Base-by-base conservation (phyloP, 2,329 filamentous ascomycete genomes). In the Trichoderma gracile region DNA sequence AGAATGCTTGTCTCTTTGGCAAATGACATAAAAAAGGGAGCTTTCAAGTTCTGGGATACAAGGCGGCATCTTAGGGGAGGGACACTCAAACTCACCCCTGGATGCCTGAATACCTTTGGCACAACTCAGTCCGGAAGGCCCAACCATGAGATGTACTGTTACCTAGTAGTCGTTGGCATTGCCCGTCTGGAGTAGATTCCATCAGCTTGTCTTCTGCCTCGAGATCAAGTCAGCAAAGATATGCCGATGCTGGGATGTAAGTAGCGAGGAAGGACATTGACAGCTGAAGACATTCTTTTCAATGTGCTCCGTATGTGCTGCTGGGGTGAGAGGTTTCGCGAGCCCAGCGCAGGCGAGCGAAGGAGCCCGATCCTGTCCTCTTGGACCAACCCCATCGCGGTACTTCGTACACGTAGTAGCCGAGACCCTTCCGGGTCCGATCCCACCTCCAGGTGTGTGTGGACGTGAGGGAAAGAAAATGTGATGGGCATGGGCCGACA, bases 401-500 rank as follows among this genome's bases (percentile, higher is more conserved):
- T 40, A 9, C 46, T 38, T 3, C 10, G 10, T 14, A 12, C 9
- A 38, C 14, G 33, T 38, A 19, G 40, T 38, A 47, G 19, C 47
- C 49, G 25, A 53, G 33, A 43, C 17, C 27, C 42, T 46, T 63
- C 40, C 47, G 27, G 46, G 42, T 46, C 47, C 47, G 55, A 59
- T 64, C 47, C 63, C 25, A 27, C 15, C 40, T 40, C 49, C 23
- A 17, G 53, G 43, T 59, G 47, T 65, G 63, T 47, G 38, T 58
- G 46, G 46, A 15, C 52, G 53, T 46, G 27, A 64, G 43, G 54
- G 53, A 46, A 58, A 55, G 38, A 45, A 45, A 65, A 42, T 65
- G 63, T 65, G 63, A 65, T 55, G 33, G 63, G 42, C 63, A 65
- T 65, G 63, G 63, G 63, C 59, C 56, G 47, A 49, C 57, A 40